Base-by-base conservation (phyloP, 2,329 filamentous ascomycete species). In the Trichoderma endophyticum region DNA sequence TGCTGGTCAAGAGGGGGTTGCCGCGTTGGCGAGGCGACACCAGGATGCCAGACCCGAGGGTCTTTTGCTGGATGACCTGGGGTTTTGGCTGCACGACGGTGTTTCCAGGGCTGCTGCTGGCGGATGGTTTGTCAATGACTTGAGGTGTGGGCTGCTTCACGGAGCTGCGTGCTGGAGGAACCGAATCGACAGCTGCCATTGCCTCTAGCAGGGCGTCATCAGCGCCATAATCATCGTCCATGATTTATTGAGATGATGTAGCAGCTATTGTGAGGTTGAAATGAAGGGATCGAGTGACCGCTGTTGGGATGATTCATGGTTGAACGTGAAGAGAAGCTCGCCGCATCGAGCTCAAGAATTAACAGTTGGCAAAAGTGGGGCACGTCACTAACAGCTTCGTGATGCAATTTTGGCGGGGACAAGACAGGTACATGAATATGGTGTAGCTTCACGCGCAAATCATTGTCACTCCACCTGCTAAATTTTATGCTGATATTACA, bases 21-120 rank as follows among this genome's bases (percentile, higher is more conserved):
- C 95, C 96, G 82, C 97, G 97, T 81, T 99, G 95, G 54, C 95
- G 90, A 18, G 93, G 92, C 43, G 95, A 98, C 34, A 98, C 95
- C 24, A 97, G 87, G 75, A 98, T 97, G 6, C 92, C 90, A 18
- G 93, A 94, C 4, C 92, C 91, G 2, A 89, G 82, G 8, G 84
- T 84, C 62, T 85, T 84, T 73, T 89, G 87, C 0, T 93, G 88
- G 3, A 97, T 86, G n/a, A 90, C 91, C 83, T 98, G 95, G 0
- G 95, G 95, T 72, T 91, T 97, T 12, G 94, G 95, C 81, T 98
- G 95, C 39, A 95, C 90, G 30, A 97, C 86, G 77, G 91, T 92
- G 51, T 84, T 78, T 51, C 79, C 80, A 3, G 80, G 75, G 6
- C 79, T 76, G 15, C 81, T 80, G 36, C 81, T 77, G 9, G 81